Evolutionary conservation across 164 flowering plant genomes (phyloP).

Genomic region (Macadamia tetraphylla): DNA sequence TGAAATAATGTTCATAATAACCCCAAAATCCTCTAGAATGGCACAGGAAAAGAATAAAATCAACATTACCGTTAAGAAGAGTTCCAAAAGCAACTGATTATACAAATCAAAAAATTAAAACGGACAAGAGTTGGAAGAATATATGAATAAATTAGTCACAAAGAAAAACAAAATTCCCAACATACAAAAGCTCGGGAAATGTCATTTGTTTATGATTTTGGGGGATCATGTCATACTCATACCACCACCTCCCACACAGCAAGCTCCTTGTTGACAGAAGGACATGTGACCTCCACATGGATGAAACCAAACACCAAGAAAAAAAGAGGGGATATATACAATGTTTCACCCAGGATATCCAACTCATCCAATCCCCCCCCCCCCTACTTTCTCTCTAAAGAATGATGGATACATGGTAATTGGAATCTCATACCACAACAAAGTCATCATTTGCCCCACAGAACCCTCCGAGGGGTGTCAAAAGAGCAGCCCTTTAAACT

Average conservation of each 20-base stretch:
- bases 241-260: slow-evolving; percentile 15
- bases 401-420: slow-evolving; percentile 14
- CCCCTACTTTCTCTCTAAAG: slow-evolving; percentile 16
- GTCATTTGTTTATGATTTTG: slow-evolving; percentile 13
- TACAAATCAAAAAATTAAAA: slow-evolving; percentile 20
- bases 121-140: slow-evolving; percentile 19
- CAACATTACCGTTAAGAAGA: slow-evolving; percentile 14
- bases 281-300: slow-evolving; percentile 10
- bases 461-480: slow-evolving; percentile 1
- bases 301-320: slow-evolving; percentile 13
- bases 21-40: neutral
- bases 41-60: slow-evolving; percentile 10
- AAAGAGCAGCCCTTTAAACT: slow-evolving; percentile 1
- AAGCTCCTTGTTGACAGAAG: slow-evolving; percentile 18
- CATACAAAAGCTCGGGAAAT: slow-evolving; percentile 31
- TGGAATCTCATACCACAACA: slow-evolving; percentile 10
- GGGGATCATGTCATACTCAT: slow-evolving; percentile 10
- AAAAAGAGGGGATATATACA: slow-evolving; percentile 20
- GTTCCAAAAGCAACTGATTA: slow-evolving; percentile 13
- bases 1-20: neutral
- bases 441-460: slow-evolving; percentile 9
- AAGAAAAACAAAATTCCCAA: slow-evolving; percentile 29
- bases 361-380: slow-evolving; percentile 11
- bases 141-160: slow-evolving; percentile 26
- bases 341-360: slow-evolving; percentile 17